Base-by-base conservation (phyloP, 2,329 filamentous ascomycete species). In the Dothideomycetidae sp. region DNA sequence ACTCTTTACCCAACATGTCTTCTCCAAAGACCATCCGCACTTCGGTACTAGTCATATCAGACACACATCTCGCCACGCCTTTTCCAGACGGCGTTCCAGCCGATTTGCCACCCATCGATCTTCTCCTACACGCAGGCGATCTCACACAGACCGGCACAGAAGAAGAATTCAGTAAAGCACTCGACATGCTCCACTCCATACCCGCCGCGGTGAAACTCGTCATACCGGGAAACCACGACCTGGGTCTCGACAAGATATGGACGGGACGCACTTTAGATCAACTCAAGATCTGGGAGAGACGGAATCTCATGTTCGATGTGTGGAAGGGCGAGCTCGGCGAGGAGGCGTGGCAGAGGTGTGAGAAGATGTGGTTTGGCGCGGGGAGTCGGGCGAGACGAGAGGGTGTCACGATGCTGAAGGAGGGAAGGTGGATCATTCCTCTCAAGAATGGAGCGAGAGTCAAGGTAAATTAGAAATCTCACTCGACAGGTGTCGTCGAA, bases 141-240 rank as follows among this genome's bases (percentile, higher is more conserved):
- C 54, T 76, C 28, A 75, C 71, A 7, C 64, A 62, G 50, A 54
- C 62, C 23, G 70, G 71, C 4, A 54, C 55, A 9, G 39, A 61
- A 9, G 29, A 50, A 10, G 67, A 75, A 47, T 70, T 72, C 46
- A 48, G 61, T 18, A 42, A 47, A 9, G 62, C 64, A 2, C 47
- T 73, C 10, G 47, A 59, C 4, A 60, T 70, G 53, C 57, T 76
- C 5, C 52, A 55, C 10, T 46, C 47, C 1, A 62, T 70, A 23
- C 55, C 68, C 10, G 71, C 71, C 2, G 62, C 66, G 5, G 51
- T 77, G 4, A 78, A 76, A 47, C 57, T 78, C 15, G 66, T 77
- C 13, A 75, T 78, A 42, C 66, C 73, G 0, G 73, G 73, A 0
- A 77, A 77, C 48, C 73, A 78, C 53, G 73, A 76, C 47, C 57